phyloP scores from a whole-genome alignment of 2,329 filamentous ascomycete species.

The Diaporthe sp. region DNA sequence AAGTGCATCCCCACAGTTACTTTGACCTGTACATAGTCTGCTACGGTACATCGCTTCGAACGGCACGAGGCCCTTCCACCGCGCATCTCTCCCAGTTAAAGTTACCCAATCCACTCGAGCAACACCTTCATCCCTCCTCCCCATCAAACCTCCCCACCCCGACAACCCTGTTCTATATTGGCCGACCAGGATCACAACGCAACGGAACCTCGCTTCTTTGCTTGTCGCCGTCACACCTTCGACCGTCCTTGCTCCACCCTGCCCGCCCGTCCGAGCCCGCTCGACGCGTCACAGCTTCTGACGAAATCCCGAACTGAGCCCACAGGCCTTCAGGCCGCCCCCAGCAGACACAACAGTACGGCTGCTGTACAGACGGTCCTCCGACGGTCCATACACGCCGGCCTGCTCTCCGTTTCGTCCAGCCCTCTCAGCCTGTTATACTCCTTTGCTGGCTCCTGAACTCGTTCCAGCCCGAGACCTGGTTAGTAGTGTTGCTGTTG shows the following conservation, averaged over 20 bases:
- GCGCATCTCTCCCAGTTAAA: constrained; percentile 24
- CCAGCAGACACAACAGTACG: constrained; percentile 5
- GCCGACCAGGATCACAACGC: constrained; percentile 25
- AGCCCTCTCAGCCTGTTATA: constrained; percentile 22
- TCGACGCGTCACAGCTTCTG: constrained; percentile 32
- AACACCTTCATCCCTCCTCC: constrained; percentile 14
- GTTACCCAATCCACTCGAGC: constrained; percentile 28
- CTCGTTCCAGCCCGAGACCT: constrained; percentile 3
- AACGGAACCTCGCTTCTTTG: constrained; percentile 28
- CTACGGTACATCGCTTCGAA: constrained; percentile 7
- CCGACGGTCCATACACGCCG: constrained; percentile 26
- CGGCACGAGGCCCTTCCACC: constrained; percentile 2
- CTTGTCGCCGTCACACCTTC: constrained; percentile 34
- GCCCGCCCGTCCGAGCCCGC: constrained; percentile 32
- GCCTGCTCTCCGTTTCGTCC: constrained; percentile 25
- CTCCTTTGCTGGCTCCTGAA: constrained; percentile 27
- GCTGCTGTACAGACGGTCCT: background rate
- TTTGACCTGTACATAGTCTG: constrained; percentile 5
- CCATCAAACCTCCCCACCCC: constrained; percentile 16
- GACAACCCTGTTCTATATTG: constrained; percentile 22
- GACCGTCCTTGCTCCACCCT: constrained; percentile 33
- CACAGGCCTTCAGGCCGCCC: constrained; percentile 23
- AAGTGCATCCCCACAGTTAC: constrained; percentile 3
- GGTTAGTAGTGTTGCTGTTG: constrained; percentile 5
- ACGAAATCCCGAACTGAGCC: constrained; percentile 30